Base-by-base conservation (phyloP, 75 land plant species). In the Larix kaempferi region DNA sequence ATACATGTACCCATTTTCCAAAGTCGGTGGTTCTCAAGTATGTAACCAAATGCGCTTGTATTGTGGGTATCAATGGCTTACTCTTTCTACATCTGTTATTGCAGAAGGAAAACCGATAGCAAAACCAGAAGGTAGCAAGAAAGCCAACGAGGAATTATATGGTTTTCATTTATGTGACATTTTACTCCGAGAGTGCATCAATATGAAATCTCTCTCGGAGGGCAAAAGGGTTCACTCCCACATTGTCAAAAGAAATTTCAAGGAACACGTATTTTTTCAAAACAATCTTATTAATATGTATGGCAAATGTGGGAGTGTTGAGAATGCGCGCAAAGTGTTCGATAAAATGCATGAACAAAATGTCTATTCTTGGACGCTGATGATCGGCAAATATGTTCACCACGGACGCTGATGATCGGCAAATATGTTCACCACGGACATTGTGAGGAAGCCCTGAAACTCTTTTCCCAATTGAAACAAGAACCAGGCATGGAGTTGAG, bases 221-320 rank as follows among this genome's bases (percentile, higher is more conserved):
- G 87, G 84, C 11, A 82, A 33, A 64, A 37, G 64, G 71, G 41
- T 87, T 11, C 89, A 87, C 82, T 82, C 75, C 19, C 37, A 81
- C 4, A 69, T 73, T 12, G 37, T 76, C 2, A 80, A 66, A 58
- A 39, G 76, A 64, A 54, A 58, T 16, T 63, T 82, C 79, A 79
- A 27, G 39, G 59, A 56, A 12, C 73, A 84, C 71, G 12, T 79
- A 6, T 79, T 78, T 79, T 79, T 87, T 41, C 79, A 84, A 49
- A 81, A 84, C 74, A 82, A 82, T 7, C 19, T 87, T 44, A 76
- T 87, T 22, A 85, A 84, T 76, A 88, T 87, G 87, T 84, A 82
- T 59, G 72, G 74, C 26, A 87, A 82, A 65, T 87, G 84, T 71
- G 80, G 76, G 4, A 26, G 44, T 6, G 73, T 81, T 14, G 15